These are phyloP conservation scores for Aspergillus costaricaensis DNA, from an alignment of 2,329 filamentous ascomycete genomes.

Conservation along the genomic window DNA sequence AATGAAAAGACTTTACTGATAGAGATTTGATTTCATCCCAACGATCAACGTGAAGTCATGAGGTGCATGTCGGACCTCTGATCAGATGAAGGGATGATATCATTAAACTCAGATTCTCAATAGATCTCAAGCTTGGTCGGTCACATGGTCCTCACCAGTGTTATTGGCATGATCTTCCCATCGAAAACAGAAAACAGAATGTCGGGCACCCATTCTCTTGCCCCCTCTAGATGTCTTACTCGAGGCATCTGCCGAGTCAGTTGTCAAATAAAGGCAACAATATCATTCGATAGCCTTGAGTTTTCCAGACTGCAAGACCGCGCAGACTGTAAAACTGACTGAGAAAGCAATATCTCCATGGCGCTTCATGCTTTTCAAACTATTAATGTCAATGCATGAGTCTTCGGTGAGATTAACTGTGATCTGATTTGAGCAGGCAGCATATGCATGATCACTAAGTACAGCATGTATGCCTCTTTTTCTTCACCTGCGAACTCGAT, in stretches of 20 bases:
- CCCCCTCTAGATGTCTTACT: not conserved
- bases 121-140: not conserved
- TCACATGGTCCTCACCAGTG: not conserved
- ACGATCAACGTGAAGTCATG: not conserved
- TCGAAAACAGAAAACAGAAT: not conserved
- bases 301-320: not conserved
- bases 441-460: not conserved
- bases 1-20: not conserved
- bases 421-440: not conserved
- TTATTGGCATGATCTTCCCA: not conserved
- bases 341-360: not conserved
- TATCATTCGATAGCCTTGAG: not conserved
- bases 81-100: constrained; percentile 2
- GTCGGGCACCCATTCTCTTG: not conserved
- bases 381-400: not conserved
- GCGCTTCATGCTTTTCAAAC: not conserved
- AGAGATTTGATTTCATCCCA: not conserved
- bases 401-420: not conserved
- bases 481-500: not conserved
- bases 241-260: not conserved
- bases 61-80: not conserved
- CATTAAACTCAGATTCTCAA: not conserved
- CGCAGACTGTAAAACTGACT: not conserved
- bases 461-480: not conserved
- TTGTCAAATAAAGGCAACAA: not conserved